Evolutionary conservation across 1,139 yeast species (phyloP), one percentile per base, ranked within the genome.

Genomic region (Yamadazyma aaseri): DNA sequence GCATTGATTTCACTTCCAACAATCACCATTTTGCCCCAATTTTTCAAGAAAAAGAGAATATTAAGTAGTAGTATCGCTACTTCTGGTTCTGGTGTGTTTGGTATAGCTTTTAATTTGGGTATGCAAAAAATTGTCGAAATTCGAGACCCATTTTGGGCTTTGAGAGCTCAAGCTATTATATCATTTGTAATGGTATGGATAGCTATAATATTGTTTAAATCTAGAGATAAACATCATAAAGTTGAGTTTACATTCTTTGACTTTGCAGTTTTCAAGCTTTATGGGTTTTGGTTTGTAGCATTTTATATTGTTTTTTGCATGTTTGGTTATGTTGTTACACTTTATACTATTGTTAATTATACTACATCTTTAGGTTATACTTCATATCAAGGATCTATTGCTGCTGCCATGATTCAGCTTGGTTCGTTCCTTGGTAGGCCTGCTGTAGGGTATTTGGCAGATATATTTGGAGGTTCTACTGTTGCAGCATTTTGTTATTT

Each of bases 11-110:
- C 55, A 17, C 31, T 58, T 17, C 63, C 61, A 2, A 47, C 77
- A 1, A 61, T 71, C 14, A 63, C 77, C 2, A 40, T 68, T 6
- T 58, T 80, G 9, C 85, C 86, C 0, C 73, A 72, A 32, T 81
- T 85, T 81, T 81, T 81, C 52, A 54, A 71, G 35, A 70, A 71
- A 45, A 71, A 60, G 42, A 64, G 86, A 42, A 73, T 80, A 8
- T 15, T 77, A 14, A 83, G 86, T 1, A 60, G 71, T 40, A 83
- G 83, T 6, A 47, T 77, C 9, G 65, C 76, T 3, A 56, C 75
- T 10, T 58, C 74, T 3, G 85, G 85, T 5, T 6, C 26, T 5
- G 34, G 34, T 5, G 11, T 21, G n/a, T 20, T 20, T 20, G 34
- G 4, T 71, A 79, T 3, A 7, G 26, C 24, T n/a, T 26, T 23